phyloP scores from a whole-genome alignment of 495 filamentous ascomycete species.

The Penicillium daleae region DNA sequence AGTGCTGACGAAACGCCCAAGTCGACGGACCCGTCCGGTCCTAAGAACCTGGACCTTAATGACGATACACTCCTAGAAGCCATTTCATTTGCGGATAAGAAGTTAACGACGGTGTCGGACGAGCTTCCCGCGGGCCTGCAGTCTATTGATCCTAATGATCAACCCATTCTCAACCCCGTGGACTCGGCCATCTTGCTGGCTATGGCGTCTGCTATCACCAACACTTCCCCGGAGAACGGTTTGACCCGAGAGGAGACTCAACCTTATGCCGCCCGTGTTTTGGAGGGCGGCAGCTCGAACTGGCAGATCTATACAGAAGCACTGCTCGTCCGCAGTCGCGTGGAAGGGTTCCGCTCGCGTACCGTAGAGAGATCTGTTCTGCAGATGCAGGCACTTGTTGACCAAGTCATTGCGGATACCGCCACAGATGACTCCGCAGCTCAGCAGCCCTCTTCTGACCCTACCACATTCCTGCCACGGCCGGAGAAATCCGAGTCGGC shows the following conservation, averaged over 20 bases:
- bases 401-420: constrained; percentile 93
- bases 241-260: constrained; percentile 90
- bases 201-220: constrained; percentile 83
- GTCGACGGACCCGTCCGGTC: constrained; percentile 42
- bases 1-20: constrained; percentile 52
- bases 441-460: constrained; percentile 33
- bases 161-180: constrained; percentile 79
- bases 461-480: constrained; percentile 80
- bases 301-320: constrained; percentile 99
- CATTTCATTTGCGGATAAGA: constrained; percentile 71
- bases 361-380: constrained; percentile 88
- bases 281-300: constrained; percentile 87
- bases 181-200: constrained; percentile 85
- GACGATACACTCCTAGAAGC: constrained; percentile 92
- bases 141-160: constrained; percentile 71
- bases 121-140: constrained; percentile 63
- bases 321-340: constrained; percentile 81
- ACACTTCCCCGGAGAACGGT: constrained; percentile 79
- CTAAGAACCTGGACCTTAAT: constrained; percentile 74
- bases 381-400: constrained; percentile 93
- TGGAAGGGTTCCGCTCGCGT: constrained; percentile 82
- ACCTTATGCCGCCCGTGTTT: constrained; percentile 86
- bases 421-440: constrained; percentile 45
- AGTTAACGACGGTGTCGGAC: constrained; percentile 46
- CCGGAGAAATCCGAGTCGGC: constrained; percentile 78